A percentile compares a stretch with the other conserved stretches of the same genome.
These are phyloP conservation scores for Chytridium lagenaria DNA, from an alignment of 371 early-diverging fungal species.

Conservation along the genomic window DNA sequence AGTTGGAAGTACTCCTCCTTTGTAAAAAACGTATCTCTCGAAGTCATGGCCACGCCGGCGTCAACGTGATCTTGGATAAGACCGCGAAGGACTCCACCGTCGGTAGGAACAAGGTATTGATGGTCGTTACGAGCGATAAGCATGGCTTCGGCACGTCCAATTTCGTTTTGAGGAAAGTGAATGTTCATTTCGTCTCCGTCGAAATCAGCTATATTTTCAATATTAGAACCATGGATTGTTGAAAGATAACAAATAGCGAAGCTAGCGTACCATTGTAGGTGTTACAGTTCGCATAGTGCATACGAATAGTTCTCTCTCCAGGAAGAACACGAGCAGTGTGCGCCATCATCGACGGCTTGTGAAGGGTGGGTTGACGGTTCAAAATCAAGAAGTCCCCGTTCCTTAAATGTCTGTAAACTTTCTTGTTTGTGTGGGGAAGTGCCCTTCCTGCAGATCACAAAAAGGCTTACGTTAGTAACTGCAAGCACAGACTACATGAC, in stretches of 20 bases:
- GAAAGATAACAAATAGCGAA: background rate
- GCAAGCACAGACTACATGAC: background rate
- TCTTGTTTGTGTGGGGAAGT: constrained; percentile 76
- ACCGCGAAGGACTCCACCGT: constrained; percentile 98
- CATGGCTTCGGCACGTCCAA: constrained; percentile 95
- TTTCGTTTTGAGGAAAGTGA: constrained; percentile 99
- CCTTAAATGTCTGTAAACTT: constrained; percentile 95
- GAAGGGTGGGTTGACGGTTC: constrained; percentile 99
- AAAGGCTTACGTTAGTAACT: too few relatives aligned
- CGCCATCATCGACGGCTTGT: constrained; percentile 99
- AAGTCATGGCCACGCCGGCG: constrained; percentile 93
- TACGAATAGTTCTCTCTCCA: constrained; percentile 98
- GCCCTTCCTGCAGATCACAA: background rate
- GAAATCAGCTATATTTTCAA: constrained; percentile 98
- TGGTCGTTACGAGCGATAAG: constrained; percentile 95
- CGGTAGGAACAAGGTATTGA: constrained; percentile 98
- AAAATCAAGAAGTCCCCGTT: constrained; percentile 98
- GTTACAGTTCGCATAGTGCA: constrained; percentile 96
- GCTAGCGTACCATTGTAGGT: constrained; percentile 51
- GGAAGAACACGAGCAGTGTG: constrained; percentile 97
- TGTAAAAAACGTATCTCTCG: constrained; percentile 89
- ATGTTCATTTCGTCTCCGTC: constrained; percentile 99
- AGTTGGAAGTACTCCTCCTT: constrained; percentile 94
- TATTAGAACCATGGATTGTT: constrained; percentile 75
- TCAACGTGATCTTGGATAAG: constrained; percentile 99